These are phyloP conservation scores for Novymonas esmeraldas DNA, from an alignment of 208 protist species.

Conservation along the genomic window DNA sequence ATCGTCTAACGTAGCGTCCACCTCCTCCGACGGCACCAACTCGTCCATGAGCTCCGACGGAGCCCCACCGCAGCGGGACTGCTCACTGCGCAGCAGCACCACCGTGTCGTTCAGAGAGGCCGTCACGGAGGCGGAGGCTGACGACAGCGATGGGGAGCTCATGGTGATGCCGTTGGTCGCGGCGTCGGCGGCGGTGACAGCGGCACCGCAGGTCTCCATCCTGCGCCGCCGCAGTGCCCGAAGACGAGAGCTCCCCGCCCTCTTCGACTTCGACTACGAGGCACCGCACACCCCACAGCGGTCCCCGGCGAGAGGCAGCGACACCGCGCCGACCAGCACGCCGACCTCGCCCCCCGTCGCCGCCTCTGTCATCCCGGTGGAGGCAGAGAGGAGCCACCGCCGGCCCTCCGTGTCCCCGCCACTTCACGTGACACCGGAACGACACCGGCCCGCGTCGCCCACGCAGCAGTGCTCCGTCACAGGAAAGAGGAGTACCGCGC, in stretches of 20 bases:
- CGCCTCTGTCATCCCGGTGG: too few species aligned
- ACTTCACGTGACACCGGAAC: too few species aligned
- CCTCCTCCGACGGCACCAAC: too few species aligned
- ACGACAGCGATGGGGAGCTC: not conserved
- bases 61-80: not conserved
- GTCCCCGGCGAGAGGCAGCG: not conserved
- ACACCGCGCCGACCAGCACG: too few species aligned
- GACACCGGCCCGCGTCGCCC: too few species aligned
- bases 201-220: conserved; percentile 15
- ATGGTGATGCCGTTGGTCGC: not conserved
- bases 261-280: conserved; percentile 30
- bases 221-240: conserved; percentile 26
- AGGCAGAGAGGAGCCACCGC: too few species aligned
- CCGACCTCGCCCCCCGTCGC: too few species aligned
- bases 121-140: not conserved
- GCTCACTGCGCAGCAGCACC: not conserved
- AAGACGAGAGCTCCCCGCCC: not conserved
- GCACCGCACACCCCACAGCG: conserved; percentile 7
- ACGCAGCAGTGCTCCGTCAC: too few species aligned
- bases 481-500: too few species aligned
- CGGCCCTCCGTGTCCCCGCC: too few species aligned
- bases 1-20: not conserved
- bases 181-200: not conserved
- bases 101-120: conserved; percentile 12
- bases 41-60: not conserved